phyloP scores from a whole-genome alignment of 306 rosid species.

The Begonia fuchsioides region DNA sequence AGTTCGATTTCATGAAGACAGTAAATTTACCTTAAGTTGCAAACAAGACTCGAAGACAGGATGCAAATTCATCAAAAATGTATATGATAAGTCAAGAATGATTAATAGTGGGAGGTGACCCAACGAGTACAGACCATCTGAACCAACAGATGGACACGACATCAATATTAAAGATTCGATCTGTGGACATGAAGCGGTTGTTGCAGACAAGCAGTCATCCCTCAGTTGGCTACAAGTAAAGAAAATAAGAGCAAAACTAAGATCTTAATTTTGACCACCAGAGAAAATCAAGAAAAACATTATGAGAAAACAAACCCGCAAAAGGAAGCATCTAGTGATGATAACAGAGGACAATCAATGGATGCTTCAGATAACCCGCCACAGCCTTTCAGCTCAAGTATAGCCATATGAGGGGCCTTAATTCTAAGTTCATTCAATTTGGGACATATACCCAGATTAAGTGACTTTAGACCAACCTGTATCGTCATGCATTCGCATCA shows the following conservation, averaged over 20 bases:
- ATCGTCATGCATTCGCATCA: too few relatives aligned
- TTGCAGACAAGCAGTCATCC: constrained; percentile 82
- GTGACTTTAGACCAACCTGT: constrained; percentile 86
- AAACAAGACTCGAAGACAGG: constrained; percentile 82
- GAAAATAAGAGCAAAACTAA: neutral
- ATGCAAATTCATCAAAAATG: constrained; percentile 64
- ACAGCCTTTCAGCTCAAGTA: constrained; percentile 93
- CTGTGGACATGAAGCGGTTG: constrained; percentile 67
- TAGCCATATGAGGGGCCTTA: constrained; percentile 62
- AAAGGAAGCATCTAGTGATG: constrained; percentile 91
- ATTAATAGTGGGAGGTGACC: constrained; percentile 48
- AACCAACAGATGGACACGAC: constrained; percentile 86
- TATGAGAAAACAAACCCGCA: constrained; percentile 48
- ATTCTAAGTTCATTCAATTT: constrained; percentile 57
- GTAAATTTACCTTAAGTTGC: constrained; percentile 57
- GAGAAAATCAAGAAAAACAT: constrained; percentile 1
- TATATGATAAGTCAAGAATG: constrained; percentile 80
- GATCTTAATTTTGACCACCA: neutral
- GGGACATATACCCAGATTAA: constrained; percentile 94
- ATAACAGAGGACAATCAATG: constrained; percentile 75
- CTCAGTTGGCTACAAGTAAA: constrained; percentile 56
- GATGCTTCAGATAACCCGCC: constrained; percentile 85
- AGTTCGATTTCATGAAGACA: neutral
- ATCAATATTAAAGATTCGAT: constrained; percentile 84
- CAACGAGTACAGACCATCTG: constrained; percentile 68